Evolutionary conservation across 2,329 filamentous ascomycete genomes (phyloP).

Genomic region (Colletotrichum aenigma): DNA sequence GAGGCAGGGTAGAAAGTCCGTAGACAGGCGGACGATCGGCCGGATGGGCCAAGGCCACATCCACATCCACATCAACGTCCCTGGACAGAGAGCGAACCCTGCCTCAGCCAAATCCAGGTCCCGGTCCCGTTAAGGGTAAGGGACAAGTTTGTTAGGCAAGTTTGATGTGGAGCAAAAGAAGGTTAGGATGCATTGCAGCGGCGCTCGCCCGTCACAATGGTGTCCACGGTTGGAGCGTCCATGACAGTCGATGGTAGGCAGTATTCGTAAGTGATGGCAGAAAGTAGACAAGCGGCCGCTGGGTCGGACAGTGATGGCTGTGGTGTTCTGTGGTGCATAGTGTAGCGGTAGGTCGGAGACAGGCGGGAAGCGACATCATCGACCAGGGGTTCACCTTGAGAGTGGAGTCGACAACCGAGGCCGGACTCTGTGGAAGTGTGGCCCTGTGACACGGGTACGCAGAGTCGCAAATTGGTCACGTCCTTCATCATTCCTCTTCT

Average conservation of each 20-base stretch:
- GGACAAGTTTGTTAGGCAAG: not conserved
- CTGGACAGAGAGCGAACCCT: slow-evolving; percentile 6
- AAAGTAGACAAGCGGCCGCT: not conserved
- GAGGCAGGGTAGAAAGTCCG: not conserved
- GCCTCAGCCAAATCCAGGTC: not conserved
- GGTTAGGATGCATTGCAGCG: not conserved
- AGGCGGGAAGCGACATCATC: slow-evolving; percentile 11
- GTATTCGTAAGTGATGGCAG: not conserved
- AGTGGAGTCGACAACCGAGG: slow-evolving; percentile 15
- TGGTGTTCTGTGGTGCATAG: not conserved
- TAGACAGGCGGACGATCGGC: not conserved
- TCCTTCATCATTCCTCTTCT: not conserved
- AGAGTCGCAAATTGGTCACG: not conserved
- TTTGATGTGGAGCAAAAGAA: not conserved
- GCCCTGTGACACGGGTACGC: not conserved
- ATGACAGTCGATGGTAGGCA: not conserved
- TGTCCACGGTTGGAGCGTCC: not conserved
- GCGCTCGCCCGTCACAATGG: not conserved
- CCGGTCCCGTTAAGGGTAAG: not conserved
- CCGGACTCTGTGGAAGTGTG: not conserved
- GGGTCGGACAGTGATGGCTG: not conserved
- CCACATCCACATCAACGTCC: slow-evolving; percentile 3
- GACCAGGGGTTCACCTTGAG: slow-evolving; percentile 3
- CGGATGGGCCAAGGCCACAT: not conserved
- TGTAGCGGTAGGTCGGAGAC: not conserved